A percentile compares a stretch with the other conserved stretches of the same genome.
phyloP scores from a whole-genome alignment of 768 basidiomycete genomes.

The Tylopilus intermedius region DNA sequence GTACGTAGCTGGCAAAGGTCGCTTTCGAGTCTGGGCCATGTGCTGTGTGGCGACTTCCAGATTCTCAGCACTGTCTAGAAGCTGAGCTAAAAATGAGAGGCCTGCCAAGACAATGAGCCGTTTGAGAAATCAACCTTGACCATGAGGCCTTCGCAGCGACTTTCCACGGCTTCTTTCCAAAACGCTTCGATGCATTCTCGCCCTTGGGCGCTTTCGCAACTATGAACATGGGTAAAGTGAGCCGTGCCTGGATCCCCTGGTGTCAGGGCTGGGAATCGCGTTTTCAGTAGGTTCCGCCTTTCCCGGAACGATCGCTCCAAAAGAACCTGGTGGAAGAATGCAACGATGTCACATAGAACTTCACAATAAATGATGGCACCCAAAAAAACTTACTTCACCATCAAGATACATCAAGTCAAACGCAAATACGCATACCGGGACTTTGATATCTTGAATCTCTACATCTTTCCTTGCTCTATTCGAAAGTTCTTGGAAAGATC shows the following conservation, averaged over 20 bases:
- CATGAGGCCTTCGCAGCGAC: slow-evolving; percentile 90
- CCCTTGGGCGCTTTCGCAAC: slow-evolving; percentile 59
- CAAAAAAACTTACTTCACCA: slow-evolving; percentile 52
- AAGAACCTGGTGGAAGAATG: slow-evolving; percentile 45
- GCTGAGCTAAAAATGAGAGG: slow-evolving; percentile 34
- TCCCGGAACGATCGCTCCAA: slow-evolving; percentile 65
- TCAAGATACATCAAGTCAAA: slow-evolving; percentile 90
- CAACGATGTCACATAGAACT: slow-evolving; percentile 1
- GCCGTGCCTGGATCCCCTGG: slow-evolving; percentile 47
- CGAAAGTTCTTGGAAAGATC: slow-evolving; percentile 83
- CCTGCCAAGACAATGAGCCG: background rate
- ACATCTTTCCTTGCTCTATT: slow-evolving; percentile 84
- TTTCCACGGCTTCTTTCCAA: slow-evolving; percentile 69
- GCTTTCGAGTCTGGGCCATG: slow-evolving; percentile 45
- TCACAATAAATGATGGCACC: background rate
- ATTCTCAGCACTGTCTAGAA: slow-evolving; percentile 55
- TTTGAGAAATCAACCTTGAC: slow-evolving; percentile 55
- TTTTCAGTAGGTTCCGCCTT: slow-evolving; percentile 60
- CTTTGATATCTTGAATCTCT: slow-evolving; percentile 62
- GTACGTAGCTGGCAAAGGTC: slow-evolving; percentile 78
- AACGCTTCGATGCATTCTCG: slow-evolving; percentile 65
- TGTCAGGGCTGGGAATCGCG: slow-evolving; percentile 51
- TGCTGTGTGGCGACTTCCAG: slow-evolving; percentile 32
- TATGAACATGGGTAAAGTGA: slow-evolving; percentile 69
- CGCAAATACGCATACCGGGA: slow-evolving; percentile 77